Base-by-base conservation (phyloP, 345 rosid species). In the Excoecaria agallocha region DNA sequence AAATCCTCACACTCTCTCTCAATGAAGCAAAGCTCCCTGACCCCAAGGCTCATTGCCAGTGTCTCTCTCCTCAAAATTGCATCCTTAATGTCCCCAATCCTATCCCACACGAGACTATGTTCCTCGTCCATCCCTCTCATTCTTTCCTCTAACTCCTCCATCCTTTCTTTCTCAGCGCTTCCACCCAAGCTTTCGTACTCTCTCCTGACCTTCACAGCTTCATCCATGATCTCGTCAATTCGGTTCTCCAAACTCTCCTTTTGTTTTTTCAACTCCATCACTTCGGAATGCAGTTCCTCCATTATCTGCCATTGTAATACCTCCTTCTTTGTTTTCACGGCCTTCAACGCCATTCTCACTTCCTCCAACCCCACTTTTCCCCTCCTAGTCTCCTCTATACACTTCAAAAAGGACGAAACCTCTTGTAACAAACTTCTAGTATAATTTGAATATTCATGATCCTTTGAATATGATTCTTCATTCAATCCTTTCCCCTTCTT, bases 1-100 rank as follows among this genome's bases (percentile, higher is more conserved):
- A 91, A 80, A 83, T 85, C 92, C 66, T 75, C 90, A 84, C 91
- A 89, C 77, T 91, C 97, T 76, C 93, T 87, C 84, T 91, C 95
- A 54, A 93, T 88, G 78, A 82, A 88, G 72, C 86, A 82, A 77
- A 93, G 89, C 87, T 91, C 98, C 76, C 97, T 85, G 72, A 91
- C 87, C 39, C 94, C 92, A 76, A 86, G 68, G 74, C 97, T 93
- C 82, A 91, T 64, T 1, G 90, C 86, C 64, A 73, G 48, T 0
- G 90, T 85, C 85, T 93, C 97, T 77, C 79, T 86, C 86, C 82
- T 86, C 62, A 82, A 71, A 76, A 89, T 84, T 39, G 19, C 68
- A 80, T 88, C 93, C 41, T 88, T 91, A 66, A 88, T 80, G 78
- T 86, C 91, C 70, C 88, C 97, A 57, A 93, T 74, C 62, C 80